phyloP scores from a whole-genome alignment of 495 filamentous ascomycete genomes.

The Aspergillus wentii region DNA sequence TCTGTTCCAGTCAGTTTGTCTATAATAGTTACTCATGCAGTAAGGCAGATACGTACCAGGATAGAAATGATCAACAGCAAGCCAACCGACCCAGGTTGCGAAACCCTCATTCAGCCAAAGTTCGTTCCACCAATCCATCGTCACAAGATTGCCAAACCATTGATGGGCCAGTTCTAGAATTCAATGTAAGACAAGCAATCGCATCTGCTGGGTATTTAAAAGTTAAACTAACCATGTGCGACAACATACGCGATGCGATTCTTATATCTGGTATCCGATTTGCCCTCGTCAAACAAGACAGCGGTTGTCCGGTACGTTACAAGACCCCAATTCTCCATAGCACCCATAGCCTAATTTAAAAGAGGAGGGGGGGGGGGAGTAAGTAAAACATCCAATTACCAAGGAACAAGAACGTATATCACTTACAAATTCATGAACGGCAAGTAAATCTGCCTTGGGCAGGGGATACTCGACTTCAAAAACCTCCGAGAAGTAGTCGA shows the following conservation, averaged over 20 bases:
- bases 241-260: conserved; percentile 93
- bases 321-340: conserved; percentile 89
- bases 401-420: too few species aligned
- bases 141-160: conserved; percentile 96
- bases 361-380: too few species aligned
- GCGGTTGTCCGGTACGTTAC: conserved; percentile 94
- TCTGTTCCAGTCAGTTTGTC: conserved; percentile 74
- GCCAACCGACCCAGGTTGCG: conserved; percentile 97
- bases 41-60: conserved; percentile 46
- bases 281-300: conserved; percentile 86
- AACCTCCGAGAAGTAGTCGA: conserved; percentile 90
- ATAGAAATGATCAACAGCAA: conserved; percentile 84
- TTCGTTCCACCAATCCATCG: conserved; percentile 83
- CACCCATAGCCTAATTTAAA: conserved; percentile 55
- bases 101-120: conserved; percentile 97
- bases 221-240: conserved; percentile 52
- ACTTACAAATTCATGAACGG: conserved; percentile 93
- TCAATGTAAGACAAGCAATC: conserved; percentile 6
- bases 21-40: conserved; percentile 4
- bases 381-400: too few species aligned
- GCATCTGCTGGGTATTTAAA: not conserved
- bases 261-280: conserved; percentile 80
- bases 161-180: conserved; percentile 82
- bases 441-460: conserved; percentile 90
- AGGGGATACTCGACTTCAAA: conserved; percentile 95